Percentiles rank a stretch among this genome's conserved stretches.
Evolutionary conservation across 495 filamentous ascomycete species (phyloP).

Genomic region (Penicillium parvum): DNA sequence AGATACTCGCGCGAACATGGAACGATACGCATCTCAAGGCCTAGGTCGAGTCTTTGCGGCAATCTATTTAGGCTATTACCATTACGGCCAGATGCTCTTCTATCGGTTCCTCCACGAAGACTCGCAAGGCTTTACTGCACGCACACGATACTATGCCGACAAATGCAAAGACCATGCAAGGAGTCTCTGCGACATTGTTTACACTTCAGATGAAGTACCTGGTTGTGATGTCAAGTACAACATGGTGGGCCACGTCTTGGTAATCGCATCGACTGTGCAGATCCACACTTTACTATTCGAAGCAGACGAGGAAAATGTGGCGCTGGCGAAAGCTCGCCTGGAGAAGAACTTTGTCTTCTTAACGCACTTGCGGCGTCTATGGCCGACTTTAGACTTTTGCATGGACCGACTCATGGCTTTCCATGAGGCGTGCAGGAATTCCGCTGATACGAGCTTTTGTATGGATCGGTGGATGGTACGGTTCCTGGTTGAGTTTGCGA

Average conservation of each 20-base stretch:
- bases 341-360: slow-evolving; percentile 39
- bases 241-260: slow-evolving; percentile 40
- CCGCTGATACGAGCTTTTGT: slow-evolving; percentile 26
- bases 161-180: slow-evolving; percentile 35
- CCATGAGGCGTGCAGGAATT: slow-evolving; percentile 32
- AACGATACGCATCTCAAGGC: slow-evolving; percentile 23
- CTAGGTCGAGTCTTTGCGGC: slow-evolving; percentile 37
- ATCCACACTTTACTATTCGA: slow-evolving; percentile 38
- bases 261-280: slow-evolving; percentile 39
- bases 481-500: no score
- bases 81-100: slow-evolving; percentile 41
- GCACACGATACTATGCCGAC: slow-evolving; percentile 23
- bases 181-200: slow-evolving; percentile 33
- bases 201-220: slow-evolving; percentile 22
- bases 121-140: slow-evolving; percentile 1
- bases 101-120: slow-evolving; percentile 37
- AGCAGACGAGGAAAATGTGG: slow-evolving; percentile 17
- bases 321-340: slow-evolving; percentile 22
- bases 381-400: slow-evolving; percentile 34
- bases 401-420: slow-evolving; percentile 33
- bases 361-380: slow-evolving; percentile 25
- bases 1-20: slow-evolving; percentile 27
- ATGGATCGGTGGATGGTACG: slow-evolving; percentile 45
- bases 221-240: slow-evolving; percentile 35
- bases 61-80: slow-evolving; percentile 39